Evolutionary conservation across 331 rosid genomes (phyloP).

Genomic region (Quercus tomentella): DNA sequence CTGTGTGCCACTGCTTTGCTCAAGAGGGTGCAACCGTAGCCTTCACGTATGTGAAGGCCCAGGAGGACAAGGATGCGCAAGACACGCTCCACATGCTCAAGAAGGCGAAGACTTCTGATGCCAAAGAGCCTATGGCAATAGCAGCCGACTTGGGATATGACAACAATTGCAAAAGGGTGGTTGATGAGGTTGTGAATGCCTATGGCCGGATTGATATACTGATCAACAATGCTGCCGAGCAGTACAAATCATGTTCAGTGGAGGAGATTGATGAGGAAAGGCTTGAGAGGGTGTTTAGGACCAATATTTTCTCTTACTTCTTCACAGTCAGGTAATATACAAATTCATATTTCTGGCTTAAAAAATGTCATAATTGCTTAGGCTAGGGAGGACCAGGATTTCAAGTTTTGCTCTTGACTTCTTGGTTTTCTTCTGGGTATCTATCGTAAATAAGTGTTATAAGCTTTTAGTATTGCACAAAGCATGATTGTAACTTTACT

Average conservation of each 20-base stretch:
- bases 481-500: too few relatives aligned
- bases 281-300: conserved; percentile 63
- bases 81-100: conserved; percentile 50
- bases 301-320: conserved; percentile 69
- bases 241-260: conserved; percentile 40
- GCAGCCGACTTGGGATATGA: conserved; percentile 74
- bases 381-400: too few relatives aligned
- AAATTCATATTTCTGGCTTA: neutral
- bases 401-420: too few relatives aligned
- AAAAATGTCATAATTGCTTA: too few relatives aligned
- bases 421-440: too few relatives aligned
- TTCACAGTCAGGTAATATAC: conserved; percentile 47
- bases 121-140: conserved; percentile 63
- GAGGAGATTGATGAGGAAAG: conserved; percentile 71
- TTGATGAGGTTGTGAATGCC: conserved; percentile 50
- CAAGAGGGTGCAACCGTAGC: conserved; percentile 76
- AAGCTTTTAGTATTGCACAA: too few relatives aligned
- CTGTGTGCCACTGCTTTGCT: conserved; percentile 62
- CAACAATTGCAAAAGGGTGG: conserved; percentile 55
- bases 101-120: conserved; percentile 42
- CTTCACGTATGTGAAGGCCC: conserved; percentile 66
- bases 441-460: too few relatives aligned
- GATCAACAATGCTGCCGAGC: conserved; percentile 81
- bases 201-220: conserved; percentile 60
- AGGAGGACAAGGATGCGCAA: conserved; percentile 65